A percentile compares a stretch with the other conserved stretches of the same genome.
Conservation (phyloP, 148 eudicot species). For the Vaccinium macrocarpon region DNA sequence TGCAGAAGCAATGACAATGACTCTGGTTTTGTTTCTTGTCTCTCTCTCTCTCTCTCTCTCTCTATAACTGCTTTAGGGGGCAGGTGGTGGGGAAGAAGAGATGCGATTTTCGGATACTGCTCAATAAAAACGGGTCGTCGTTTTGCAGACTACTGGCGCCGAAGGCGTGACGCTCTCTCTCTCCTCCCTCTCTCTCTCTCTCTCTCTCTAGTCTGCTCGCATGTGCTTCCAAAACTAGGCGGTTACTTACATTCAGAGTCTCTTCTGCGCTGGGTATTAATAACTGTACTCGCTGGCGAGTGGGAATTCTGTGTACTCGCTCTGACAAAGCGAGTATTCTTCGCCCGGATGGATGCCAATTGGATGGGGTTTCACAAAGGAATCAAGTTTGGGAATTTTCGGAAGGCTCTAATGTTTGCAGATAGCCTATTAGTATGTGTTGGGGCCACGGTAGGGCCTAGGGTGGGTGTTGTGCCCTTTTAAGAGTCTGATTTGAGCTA, state of each 20-base stretch:
- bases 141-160: conserved; percentile 4
- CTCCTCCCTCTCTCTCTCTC: not conserved
- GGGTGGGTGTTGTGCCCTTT: too few relatives aligned
- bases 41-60: conserved; percentile 8
- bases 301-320: not conserved
- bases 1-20: not conserved
- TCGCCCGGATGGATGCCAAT: not conserved
- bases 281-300: too few relatives aligned
- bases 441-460: too few relatives aligned
- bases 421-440: too few relatives aligned
- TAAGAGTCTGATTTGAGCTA: too few relatives aligned
- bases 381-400: too few relatives aligned
- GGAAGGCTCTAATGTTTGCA: too few relatives aligned
- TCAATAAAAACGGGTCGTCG: not conserved
- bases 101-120: not conserved
- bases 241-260: not conserved
- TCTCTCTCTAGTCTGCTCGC: not conserved
- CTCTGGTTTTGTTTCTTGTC: conserved; percentile 1
- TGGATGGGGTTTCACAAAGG: not conserved
- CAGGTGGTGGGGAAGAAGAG: not conserved
- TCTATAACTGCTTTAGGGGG: not conserved
- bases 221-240: conserved; percentile 13
- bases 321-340: not conserved
- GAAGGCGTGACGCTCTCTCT: conserved; percentile 14
- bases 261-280: too few relatives aligned